A percentile compares a stretch with the other conserved stretches of the same genome.
phyloP scores from a whole-genome alignment of 2,329 filamentous ascomycete species.

The Talaromyces pinophilus region DNA sequence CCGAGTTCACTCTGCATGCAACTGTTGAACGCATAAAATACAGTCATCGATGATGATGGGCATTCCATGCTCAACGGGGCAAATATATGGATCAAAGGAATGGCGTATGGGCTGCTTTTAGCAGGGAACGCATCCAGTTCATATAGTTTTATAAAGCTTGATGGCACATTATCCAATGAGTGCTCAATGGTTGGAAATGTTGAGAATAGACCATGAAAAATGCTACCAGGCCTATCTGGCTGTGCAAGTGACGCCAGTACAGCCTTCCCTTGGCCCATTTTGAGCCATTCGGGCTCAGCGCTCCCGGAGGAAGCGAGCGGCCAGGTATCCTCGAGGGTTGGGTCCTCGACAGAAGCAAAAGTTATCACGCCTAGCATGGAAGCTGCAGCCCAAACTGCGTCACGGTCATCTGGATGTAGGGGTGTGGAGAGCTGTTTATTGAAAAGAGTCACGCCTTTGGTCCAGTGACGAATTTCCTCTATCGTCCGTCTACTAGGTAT shows the following conservation, averaged over 20 bases:
- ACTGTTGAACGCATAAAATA: slow-evolving; percentile 6
- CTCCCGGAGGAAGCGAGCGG: background rate
- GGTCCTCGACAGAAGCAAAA: slow-evolving; percentile 3
- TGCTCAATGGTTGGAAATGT: background rate
- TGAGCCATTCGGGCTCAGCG: slow-evolving; percentile 12
- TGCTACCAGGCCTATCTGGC: slow-evolving; percentile 6
- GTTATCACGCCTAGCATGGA: slow-evolving; percentile 15
- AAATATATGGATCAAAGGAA: background rate
- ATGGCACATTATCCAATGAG: background rate
- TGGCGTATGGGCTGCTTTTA: slow-evolving; percentile 5
- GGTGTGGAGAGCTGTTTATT: slow-evolving; percentile 11
- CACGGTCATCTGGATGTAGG: background rate
- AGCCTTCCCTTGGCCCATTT: slow-evolving; percentile 11
- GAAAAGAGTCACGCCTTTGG: slow-evolving; percentile 2
- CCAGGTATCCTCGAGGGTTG: background rate
- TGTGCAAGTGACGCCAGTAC: background rate
- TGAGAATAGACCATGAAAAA: slow-evolving; percentile 1
- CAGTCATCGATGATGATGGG: background rate
- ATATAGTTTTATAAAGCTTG: background rate
- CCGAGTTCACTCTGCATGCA: background rate
- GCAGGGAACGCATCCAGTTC: background rate
- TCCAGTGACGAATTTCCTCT: slow-evolving; percentile 12
- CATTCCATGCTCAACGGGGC: background rate
- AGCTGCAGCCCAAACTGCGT: slow-evolving; percentile 1
- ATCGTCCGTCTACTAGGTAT: slow-evolving; percentile 1